Evolutionary conservation across 1,284 basidiomycete genomes (phyloP), one percentile per base, ranked within the genome.

Genomic region (Microbotryum violaceum): DNA sequence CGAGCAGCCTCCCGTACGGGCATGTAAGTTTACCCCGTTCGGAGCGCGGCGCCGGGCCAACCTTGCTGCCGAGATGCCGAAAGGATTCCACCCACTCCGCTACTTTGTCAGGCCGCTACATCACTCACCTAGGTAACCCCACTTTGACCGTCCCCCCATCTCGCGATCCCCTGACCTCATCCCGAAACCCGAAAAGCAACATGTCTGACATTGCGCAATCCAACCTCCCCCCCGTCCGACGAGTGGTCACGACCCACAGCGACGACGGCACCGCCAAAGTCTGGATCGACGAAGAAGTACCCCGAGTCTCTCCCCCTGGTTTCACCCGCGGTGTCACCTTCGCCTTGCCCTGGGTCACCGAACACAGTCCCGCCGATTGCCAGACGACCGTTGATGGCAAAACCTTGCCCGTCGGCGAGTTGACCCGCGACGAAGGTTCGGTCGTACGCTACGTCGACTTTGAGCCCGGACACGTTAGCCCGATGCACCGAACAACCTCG

Each of bases 391-490:
- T 48, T 27, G 58, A 46, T 60, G 53, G 48, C 48, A 25, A 20
- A 10, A 27, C 12, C 16, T 29, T 62, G 9, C 53, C 53, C 7
- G 52, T 52, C 2, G 57, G 57, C 29, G 61, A 59, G 54, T 49
- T 62, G 7, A 44, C 53, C 2, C 37, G 37, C 37, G 56, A 48
- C 33, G 42, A 49, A 7, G 45, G 61, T 56, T 48, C 49, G 2
- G 59, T 60, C 21, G 54, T 60, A 5, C 59, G 59, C 27, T 62
- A 62, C 27, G 61, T 62, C 57, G 56, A 62, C 42, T 58, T 62
- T 42, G 56, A 56, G 31, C 61, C 61, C 5, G 27, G 33, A 14
- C 49, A 52, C 29, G n/a, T 62, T 27, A 50, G 46, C 12, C 61
- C 61, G 2, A 61, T 61, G 60, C 60, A 60, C 46, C 62, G 54